Base-by-base conservation (phyloP, 2,329 filamentous ascomycete genomes). In the Fusarium sp. region DNA sequence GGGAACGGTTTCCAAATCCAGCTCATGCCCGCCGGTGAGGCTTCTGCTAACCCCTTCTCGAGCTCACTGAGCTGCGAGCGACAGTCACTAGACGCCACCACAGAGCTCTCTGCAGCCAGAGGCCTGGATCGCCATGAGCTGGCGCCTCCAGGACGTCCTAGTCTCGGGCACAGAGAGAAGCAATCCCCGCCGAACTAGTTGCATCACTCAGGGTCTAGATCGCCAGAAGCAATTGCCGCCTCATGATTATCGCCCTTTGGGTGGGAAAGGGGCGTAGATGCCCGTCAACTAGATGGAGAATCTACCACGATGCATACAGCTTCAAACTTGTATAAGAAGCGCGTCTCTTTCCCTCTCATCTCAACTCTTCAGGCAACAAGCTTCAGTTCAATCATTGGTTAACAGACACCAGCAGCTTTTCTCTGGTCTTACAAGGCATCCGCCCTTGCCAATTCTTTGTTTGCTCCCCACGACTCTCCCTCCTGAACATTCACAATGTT, bases 281-380 rank as follows among this genome's bases (percentile, higher is more conserved):
- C 14, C 14, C 5, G 7, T 48, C 43, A 48, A 48, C 23, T 48
- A 10, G 25, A 30, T 52, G 35, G 34, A n/a, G 20, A 23, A 16
- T 37, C 34, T 27, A 58, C 16, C 32, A 50, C 18, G 25, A 18
- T 52, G 48, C 23, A 11, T n/a, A 35, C 14, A 37, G 32, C 20
- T 13, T 58, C 20, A 23, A n/a, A 37, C 23, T 39, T 39, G 32
- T 58, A 58, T 58, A 58, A 58, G 32, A 37, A 35, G 32, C 23
- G 20, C 34, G 18, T 25, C 32, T 58, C 16, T 23, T 37, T 25
- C 54, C 8, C 34, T 14, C 54, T 58, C 34, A 37, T 25, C 34
- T 58, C 34, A 27, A 58, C 34, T 58, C 54, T 37, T 58, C 54
- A 58, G 54, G 54, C 54, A 58, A 37, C 54, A 58, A 58, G 54